Conservation (phyloP, 306 rosid species). For the Trichosanthes cucumerina region DNA sequence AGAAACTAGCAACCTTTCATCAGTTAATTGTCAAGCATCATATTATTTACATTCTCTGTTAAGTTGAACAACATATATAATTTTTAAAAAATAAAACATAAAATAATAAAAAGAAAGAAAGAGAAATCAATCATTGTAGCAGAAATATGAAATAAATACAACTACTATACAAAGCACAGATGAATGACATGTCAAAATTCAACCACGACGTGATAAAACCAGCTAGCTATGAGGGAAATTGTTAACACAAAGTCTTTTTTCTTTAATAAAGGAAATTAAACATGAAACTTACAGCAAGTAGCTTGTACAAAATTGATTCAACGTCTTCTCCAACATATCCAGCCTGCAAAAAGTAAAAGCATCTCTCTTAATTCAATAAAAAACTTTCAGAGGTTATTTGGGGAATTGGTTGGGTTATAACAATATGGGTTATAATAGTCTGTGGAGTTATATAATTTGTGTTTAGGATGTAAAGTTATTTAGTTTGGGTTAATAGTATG, state of each 20-base stretch:
- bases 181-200: background rate
- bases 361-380: conserved; percentile 19
- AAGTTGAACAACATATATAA: background rate
- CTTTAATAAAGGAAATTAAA: background rate
- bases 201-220: background rate
- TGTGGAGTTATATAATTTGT: too few relatives aligned
- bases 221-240: background rate
- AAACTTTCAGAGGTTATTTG: too few relatives aligned
- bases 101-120: background rate
- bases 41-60: background rate
- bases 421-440: too few relatives aligned
- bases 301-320: conserved; percentile 78
- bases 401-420: too few relatives aligned
- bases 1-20: background rate
- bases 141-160: background rate
- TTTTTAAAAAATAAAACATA: background rate
- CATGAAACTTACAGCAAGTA: conserved; percentile 60
- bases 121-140: background rate
- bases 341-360: conserved; percentile 51
- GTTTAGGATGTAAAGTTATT: too few relatives aligned
- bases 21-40: background rate
- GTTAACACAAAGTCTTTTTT: background rate
- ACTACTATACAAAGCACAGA: background rate
- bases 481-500: too few relatives aligned
- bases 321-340: conserved; percentile 99